Evolutionary conservation across 2,329 filamentous ascomycete genomes (phyloP), one percentile per base, ranked within the genome.

Genomic region (Stemphylium beticola): DNA sequence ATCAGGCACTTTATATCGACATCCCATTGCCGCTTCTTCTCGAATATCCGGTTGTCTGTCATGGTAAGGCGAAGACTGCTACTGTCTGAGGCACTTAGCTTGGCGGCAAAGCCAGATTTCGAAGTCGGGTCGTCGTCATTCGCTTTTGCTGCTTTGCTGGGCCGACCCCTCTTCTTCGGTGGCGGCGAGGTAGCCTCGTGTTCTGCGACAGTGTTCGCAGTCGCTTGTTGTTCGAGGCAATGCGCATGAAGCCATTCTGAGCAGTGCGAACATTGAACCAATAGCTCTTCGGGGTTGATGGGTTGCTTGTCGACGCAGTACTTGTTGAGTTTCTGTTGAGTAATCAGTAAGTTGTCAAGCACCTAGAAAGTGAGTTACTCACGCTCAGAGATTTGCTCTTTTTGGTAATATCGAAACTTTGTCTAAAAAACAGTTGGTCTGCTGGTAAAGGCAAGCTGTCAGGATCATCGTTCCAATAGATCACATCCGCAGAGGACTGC

Each of bases 401-500:
- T 24, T 50, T 68, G 46, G 24, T 62, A 45, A 64, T 62, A 53
- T 80, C 75, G 41, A 66, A 74, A 0, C 73, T 77, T 64, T 80
- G 78, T n/a, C 78, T 66, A 74, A 77, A 81, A 55, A 78, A 81
- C 32, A 74, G 69, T 39, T 76, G 66, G 12, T 77, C 72, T 10
- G 43, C 33, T 14, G 59, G 45, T 1, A 67, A 56, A 12, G 55
- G 61, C 7, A 70, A 65, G 10, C 66, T 58, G 14, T 91, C 87
- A 55, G 89, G 84, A 22, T 84, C 78, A 64, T 92, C 89, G 36
- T 86, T 82, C 86, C 88, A 91, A 62, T 89, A 83, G 53, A 84
- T 83, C 15, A 91, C 85, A 4, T 79, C 77, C 1, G 88, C 83
- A 39, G 77, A 77, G 22, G 83, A 83, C 15, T 87, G 86, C 14